These are phyloP conservation scores for Coniochaeta pulveracea DNA, from an alignment of 2,329 filamentous ascomycete genomes.

Conservation along the genomic window DNA sequence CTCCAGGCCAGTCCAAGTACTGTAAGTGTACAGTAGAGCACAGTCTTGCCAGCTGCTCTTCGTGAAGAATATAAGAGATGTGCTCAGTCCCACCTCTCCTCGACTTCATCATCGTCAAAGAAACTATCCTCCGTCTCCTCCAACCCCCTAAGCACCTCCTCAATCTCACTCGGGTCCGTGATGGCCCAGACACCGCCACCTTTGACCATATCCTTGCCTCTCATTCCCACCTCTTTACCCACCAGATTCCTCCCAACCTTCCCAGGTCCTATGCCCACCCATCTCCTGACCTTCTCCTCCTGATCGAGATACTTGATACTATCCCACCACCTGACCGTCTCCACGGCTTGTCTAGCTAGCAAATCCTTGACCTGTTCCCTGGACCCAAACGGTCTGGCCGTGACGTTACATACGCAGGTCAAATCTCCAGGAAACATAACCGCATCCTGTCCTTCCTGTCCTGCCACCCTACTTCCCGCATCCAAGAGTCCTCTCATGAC, in stretches of 20 bases:
- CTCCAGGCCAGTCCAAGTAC: too few species aligned
- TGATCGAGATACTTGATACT: constrained; percentile 84
- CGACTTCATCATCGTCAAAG: constrained; percentile 31
- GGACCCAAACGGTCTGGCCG: constrained; percentile 63
- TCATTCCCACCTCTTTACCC: constrained; percentile 88
- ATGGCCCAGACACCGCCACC: constrained; percentile 91
- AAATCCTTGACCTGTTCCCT: constrained; percentile 68
- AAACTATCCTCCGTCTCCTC: constrained; percentile 49
- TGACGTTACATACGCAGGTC: constrained; percentile 79
- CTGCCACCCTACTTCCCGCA: constrained; percentile 40
- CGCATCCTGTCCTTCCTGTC: constrained; percentile 47
- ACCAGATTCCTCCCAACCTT: constrained; percentile 91
- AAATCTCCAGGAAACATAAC: constrained; percentile 65
- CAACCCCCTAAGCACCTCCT: constrained; percentile 53
- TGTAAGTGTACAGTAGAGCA: too few species aligned
- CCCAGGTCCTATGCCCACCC: constrained; percentile 87
- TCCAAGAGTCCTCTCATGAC: constrained; percentile 61
- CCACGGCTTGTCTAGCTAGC: constrained; percentile 71
- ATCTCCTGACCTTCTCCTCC: constrained; percentile 67
- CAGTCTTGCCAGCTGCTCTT: too few species aligned
- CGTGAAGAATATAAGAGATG: too few species aligned
- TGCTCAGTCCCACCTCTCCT: too few species aligned
- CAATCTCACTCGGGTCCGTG: constrained; percentile 65
- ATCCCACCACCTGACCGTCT: constrained; percentile 92
- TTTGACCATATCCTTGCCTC: constrained; percentile 64